Base-by-base conservation (phyloP, 2,329 filamentous ascomycete species). In the Pestalotiopsis sp. region DNA sequence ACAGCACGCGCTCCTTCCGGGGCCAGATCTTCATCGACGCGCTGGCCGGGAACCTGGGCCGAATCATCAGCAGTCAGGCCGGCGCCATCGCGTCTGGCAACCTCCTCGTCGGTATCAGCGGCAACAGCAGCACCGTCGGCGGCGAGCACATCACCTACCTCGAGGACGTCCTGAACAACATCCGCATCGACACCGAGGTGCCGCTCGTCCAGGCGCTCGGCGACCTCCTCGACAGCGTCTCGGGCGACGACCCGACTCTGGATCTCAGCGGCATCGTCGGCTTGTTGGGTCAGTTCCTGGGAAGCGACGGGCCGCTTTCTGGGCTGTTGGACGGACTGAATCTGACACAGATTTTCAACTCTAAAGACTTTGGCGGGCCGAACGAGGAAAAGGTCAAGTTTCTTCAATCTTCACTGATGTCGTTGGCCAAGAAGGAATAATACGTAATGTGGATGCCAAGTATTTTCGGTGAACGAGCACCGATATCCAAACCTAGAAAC, bases 81-180 rank as follows among this genome's bases (percentile, higher is more conserved):
- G 68, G 71, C 1, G 70, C 74, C 13, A 68, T 79, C n/a, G n/a
- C 39, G 3, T 31, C 64, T 3, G 77, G 77, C 1, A 71, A 75
- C 9, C 60, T 78, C 4, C 68, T 70, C 56, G 70, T 79, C 31
- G 71, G 71, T 1, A 71, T 72, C 9, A 70, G 71, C 2, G 76
- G 76, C 1, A 78, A 78, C 66, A 66, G 71, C 17, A 75, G 75
- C 4, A 66, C 71, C 13, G 73, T 76, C 68, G 69, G 74, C 36
- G 77, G 77, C 14, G 41, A 73, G 64, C 74, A 76, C 49, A 76
- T 79, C 17, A 62, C 68, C 0, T 78, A 77, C 63, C 70, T 74
- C 17, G 77, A 78, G 65, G 39, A 71, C 13, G 73, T 78, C n/a
- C 68, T 79, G 45, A 74, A 74, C 58, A 60, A 66, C n/a, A 67